Conservation (phyloP, 352 stramenopile genomes). For the Pythium biforme region DNA sequence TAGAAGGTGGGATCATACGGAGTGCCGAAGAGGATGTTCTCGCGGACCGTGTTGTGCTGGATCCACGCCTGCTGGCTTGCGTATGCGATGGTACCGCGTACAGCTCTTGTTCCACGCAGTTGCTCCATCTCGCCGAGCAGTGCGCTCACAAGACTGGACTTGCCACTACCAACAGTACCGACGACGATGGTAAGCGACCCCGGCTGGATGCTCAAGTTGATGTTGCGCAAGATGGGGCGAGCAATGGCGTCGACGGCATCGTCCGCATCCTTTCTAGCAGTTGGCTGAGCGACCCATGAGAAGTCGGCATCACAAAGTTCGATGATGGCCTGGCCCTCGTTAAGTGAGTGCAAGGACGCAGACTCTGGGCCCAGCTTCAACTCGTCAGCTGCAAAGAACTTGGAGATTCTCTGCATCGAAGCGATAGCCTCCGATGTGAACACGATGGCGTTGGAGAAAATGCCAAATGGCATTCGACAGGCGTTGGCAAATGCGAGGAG, state of each 20-base stretch:
- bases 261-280: background rate
- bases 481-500: slow-evolving; percentile 35
- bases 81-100: slow-evolving; percentile 26
- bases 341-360: background rate
- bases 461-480: slow-evolving; percentile 33
- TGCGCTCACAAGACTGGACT: slow-evolving; percentile 45
- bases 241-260: background rate
- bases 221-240: slow-evolving; percentile 12
- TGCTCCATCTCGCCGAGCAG: slow-evolving; percentile 43
- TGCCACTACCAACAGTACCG: slow-evolving; percentile 50
- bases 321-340: slow-evolving; percentile 16
- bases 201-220: slow-evolving; percentile 49
- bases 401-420: slow-evolving; percentile 32
- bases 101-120: slow-evolving; percentile 8
- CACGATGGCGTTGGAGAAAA: slow-evolving; percentile 38
- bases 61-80: slow-evolving; percentile 35
- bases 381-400: slow-evolving; percentile 36
- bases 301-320: slow-evolving; percentile 36
- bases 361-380: slow-evolving; percentile 14
- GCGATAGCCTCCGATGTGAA: slow-evolving; percentile 28
- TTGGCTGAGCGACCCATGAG: slow-evolving; percentile 19
- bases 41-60: slow-evolving; percentile 29
- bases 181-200: slow-evolving; percentile 57
- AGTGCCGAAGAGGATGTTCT: slow-evolving; percentile 34
- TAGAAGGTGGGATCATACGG: slow-evolving; percentile 26